Base-by-base conservation (phyloP, 495 filamentous ascomycete species). In the Viridothelium virens region DNA sequence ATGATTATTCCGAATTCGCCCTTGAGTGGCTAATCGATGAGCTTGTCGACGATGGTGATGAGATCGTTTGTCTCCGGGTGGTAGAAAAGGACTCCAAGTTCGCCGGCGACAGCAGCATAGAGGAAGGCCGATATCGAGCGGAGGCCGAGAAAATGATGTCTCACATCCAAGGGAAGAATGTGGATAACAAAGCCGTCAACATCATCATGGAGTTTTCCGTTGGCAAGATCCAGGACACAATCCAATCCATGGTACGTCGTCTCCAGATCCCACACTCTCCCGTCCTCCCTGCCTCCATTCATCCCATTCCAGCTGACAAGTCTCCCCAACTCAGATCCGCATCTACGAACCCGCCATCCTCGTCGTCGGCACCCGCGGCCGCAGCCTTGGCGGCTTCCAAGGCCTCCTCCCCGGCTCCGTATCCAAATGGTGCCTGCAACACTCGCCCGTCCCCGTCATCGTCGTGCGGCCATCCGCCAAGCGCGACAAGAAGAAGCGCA, bases 401-500 rank as follows among this genome's bases (percentile, higher is more conserved):
- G 89, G 90, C 56, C 82, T 97, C n/a, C 83, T 97, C 37, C 89
- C 89, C 14, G 94, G 91, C 69, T 96, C 91, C 0, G 91, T 97
- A 65, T 96, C 91, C 37, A 96, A 97, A 72, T 98, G 96, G 79
- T 97, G 94, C 70, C 82, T 97, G 12, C 93, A 97, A 74, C 90
- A 96, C 76, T 96, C 91, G 7, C 94, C 94, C 1, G 90, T 98
- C 25, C 94, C 94, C n/a, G 93, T 97, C 2, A 91, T 97, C 44
- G 95, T 98, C 38, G 94, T 97, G 46, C 86, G 94, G 1, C 92
- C 94, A 61, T 89, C 88, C 36, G 86, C 90, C 63, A 96, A 97
- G 78, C 89, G 94, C 4, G 83, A 87, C 69, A 96, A 95, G 77
- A 96, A 95, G 76, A 96, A 96, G 75, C 83, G 83, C 67, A 96